Evolutionary conservation across 1,284 basidiomycete species (phyloP).

Genomic region (Farysia itapuensis): DNA sequence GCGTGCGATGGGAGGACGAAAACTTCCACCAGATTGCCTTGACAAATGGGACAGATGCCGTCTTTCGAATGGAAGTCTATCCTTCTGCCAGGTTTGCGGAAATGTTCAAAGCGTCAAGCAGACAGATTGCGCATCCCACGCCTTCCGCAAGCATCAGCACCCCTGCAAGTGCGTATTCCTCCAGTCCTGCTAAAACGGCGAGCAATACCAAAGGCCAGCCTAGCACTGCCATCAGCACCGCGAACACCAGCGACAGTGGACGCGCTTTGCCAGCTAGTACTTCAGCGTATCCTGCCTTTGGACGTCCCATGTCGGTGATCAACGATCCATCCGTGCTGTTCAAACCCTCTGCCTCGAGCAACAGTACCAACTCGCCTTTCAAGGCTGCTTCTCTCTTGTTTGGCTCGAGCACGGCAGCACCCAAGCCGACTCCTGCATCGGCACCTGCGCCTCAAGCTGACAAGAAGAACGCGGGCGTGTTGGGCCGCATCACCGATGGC

Average conservation of each 20-base stretch:
- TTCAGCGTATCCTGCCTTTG: slow-evolving; percentile 8
- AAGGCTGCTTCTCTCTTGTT: slow-evolving; percentile 36
- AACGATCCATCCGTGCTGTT: slow-evolving; percentile 25
- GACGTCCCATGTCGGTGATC: slow-evolving; percentile 33
- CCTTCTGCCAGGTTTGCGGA: slow-evolving; percentile 23
- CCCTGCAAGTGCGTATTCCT: slow-evolving; percentile 6
- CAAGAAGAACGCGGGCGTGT: slow-evolving; percentile 13
- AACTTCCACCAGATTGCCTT: slow-evolving; percentile 43
- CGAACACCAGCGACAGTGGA: no score
- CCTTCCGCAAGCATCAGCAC: neutral
- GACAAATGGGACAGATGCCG: slow-evolving; percentile 41
- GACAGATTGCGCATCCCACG: slow-evolving; percentile 6
- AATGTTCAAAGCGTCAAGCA: slow-evolving; percentile 18
- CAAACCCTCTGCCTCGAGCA: slow-evolving; percentile 19
- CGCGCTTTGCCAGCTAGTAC: neutral
- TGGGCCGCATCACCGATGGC: slow-evolving; percentile 46
- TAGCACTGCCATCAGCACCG: no score
- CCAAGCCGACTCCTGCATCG: slow-evolving; percentile 9
- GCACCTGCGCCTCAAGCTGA: slow-evolving; percentile 1
- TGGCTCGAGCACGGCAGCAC: slow-evolving; percentile 6
- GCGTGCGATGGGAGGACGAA: slow-evolving; percentile 49
- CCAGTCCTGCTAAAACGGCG: neutral
- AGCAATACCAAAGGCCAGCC: neutral
- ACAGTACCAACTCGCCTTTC: slow-evolving; percentile 26
- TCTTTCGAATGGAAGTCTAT: slow-evolving; percentile 38